Percentiles rank a stretch among this genome's conserved stretches.
phyloP scores from a whole-genome alignment of 768 basidiomycete genomes.

The Boletus sp. region DNA sequence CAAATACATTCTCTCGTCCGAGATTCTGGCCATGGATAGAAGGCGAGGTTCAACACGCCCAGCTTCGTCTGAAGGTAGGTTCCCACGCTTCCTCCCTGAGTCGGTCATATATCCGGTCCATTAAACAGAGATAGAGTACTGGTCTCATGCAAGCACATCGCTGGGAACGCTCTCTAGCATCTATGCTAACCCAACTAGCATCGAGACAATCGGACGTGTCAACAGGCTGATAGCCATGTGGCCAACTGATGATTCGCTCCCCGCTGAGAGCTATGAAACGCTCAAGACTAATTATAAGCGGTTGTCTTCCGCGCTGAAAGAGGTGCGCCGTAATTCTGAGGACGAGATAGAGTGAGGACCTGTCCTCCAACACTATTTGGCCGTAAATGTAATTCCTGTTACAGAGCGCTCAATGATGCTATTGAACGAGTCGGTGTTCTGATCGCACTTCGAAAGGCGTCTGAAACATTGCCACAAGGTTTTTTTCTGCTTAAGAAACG shows the following conservation, averaged over 20 bases:
- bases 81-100: constrained; percentile 22
- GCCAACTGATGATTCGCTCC: constrained; percentile 67
- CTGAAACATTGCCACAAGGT: constrained; percentile 61
- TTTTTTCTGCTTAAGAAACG: constrained; percentile 1
- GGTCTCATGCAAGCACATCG: constrained; percentile 65
- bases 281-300: constrained; percentile 64
- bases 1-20: background rate
- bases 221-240: constrained; percentile 70
- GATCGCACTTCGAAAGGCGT: constrained; percentile 69
- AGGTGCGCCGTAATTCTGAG: constrained; percentile 56
- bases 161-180: constrained; percentile 53
- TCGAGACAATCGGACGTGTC: constrained; percentile 65
- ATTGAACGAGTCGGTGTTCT: constrained; percentile 67
- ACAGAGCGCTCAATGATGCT: constrained; percentile 67
- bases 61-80: constrained; percentile 72
- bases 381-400: constrained; percentile 6
- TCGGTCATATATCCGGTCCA: constrained; percentile 3
- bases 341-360: constrained; percentile 59
- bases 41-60: constrained; percentile 62
- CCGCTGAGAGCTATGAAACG: constrained; percentile 62
- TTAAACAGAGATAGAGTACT: constrained; percentile 66
- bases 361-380: background rate
- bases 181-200: constrained; percentile 46
- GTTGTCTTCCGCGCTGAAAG: constrained; percentile 56
- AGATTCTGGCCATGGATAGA: constrained; percentile 52